phyloP scores from a whole-genome alignment of 306 rosid species.

The Herpetospermum pedunculosum region DNA sequence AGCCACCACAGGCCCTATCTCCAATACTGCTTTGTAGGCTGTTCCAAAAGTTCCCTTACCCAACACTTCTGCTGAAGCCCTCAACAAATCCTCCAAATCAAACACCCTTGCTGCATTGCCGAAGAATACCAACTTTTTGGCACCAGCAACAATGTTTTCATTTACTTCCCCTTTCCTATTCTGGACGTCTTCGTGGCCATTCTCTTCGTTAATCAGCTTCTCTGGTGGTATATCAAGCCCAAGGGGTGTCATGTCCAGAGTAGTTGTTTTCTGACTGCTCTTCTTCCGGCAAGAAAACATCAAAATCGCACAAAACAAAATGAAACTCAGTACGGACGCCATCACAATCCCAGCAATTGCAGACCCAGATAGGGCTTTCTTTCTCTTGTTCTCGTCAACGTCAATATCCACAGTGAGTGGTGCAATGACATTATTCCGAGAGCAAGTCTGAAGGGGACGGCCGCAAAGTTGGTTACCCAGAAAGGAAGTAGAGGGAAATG shows the following conservation, averaged over 20 bases:
- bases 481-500: constrained; percentile 26
- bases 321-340: constrained; percentile 36
- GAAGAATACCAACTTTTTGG: constrained; percentile 42
- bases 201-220: constrained; percentile 22
- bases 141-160: constrained; percentile 8
- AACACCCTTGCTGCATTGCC: constrained; percentile 34
- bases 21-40: constrained; percentile 51
- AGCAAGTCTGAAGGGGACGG: constrained; percentile 34
- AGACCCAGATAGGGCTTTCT: constrained; percentile 37
- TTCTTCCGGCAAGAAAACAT: constrained; percentile 32
- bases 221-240: constrained; percentile 28
- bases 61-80: constrained; percentile 72
- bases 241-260: constrained; percentile 22
- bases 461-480: constrained; percentile 47
- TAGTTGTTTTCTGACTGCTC: constrained; percentile 28
- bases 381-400: constrained; percentile 10
- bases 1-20: constrained; percentile 44
- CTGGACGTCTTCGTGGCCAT: too few relatives aligned
- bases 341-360: constrained; percentile 49
- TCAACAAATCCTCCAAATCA: constrained; percentile 55
- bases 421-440: constrained; percentile 15
- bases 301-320: constrained; percentile 32
- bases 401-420: constrained; percentile 16
- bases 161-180: constrained; percentile 16
- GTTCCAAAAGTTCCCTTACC: constrained; percentile 68